phyloP scores from a whole-genome alignment of 108 stramenopile genomes.

The Stephanodiscus minutulus region DNA sequence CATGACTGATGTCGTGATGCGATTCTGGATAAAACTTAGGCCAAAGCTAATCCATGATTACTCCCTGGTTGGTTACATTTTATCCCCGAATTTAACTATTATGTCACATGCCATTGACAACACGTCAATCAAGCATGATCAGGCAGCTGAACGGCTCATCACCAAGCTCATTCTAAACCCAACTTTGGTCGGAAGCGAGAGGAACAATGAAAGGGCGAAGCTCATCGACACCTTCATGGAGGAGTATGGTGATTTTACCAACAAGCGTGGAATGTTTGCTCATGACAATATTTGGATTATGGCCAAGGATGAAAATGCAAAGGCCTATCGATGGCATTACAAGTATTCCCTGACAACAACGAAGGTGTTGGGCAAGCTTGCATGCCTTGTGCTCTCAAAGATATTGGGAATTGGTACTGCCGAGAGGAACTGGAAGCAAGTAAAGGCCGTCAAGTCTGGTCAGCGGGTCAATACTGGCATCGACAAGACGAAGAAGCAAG shows the following conservation, averaged over 20 bases:
- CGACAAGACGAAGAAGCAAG: constrained; percentile 15
- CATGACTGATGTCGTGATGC: neutral
- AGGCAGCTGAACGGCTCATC: constrained; percentile 6
- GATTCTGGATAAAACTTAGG: neutral
- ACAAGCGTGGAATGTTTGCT: neutral
- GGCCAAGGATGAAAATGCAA: neutral
- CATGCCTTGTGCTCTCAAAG: constrained; percentile 9
- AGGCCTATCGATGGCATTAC: neutral
- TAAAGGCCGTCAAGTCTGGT: neutral
- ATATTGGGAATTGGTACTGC: neutral
- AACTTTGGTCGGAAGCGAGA: neutral
- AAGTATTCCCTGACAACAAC: constrained; percentile 5
- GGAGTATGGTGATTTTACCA: constrained; percentile 12
- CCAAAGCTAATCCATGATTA: constrained; percentile 11
- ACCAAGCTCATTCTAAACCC: constrained; percentile 12
- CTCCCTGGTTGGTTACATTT: constrained; percentile 11
- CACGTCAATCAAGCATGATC: neutral
- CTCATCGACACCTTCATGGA: constrained; percentile 1
- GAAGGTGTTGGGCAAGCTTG: constrained; percentile 7
- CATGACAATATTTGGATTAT: constrained; percentile 10
- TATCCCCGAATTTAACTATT: constrained; percentile 9
- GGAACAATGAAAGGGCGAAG: constrained; percentile 1
- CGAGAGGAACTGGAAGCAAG: neutral
- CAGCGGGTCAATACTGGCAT: constrained; percentile 1
- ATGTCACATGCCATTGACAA: constrained; percentile 9